Percentiles rank a stretch among this genome's conserved stretches.
Conservation (phyloP, 805 yeast species). For the Spathaspora girioi region DNA sequence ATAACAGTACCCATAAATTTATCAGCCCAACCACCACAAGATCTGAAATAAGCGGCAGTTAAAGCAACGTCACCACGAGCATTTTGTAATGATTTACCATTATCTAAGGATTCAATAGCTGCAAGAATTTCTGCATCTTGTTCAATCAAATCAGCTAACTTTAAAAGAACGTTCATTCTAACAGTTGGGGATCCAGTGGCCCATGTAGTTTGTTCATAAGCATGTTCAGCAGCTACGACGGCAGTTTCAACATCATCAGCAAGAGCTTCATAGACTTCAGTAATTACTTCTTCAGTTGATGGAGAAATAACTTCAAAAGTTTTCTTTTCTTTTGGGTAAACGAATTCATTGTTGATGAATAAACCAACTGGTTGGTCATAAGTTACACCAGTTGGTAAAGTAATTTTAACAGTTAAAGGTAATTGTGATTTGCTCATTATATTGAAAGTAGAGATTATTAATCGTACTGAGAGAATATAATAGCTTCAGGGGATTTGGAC, state of each 20-base stretch:
- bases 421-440: constrained; percentile 11
- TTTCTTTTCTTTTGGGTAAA: constrained; percentile 51
- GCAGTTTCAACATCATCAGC: constrained; percentile 81
- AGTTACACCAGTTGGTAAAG: constrained; percentile 67
- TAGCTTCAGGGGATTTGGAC: not conserved
- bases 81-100: constrained; percentile 76
- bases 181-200: constrained; percentile 62
- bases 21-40: constrained; percentile 91
- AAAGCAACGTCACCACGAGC: constrained; percentile 75
- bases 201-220: constrained; percentile 65
- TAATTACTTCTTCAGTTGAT: constrained; percentile 66
- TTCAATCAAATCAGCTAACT: constrained; percentile 77
- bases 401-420: constrained; percentile 43
- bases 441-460: not conserved
- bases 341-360: constrained; percentile 84
- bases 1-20: constrained; percentile 74
- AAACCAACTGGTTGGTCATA: constrained; percentile 84
- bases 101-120: constrained; percentile 79
- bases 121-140: constrained; percentile 69
- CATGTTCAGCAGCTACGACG: constrained; percentile 77
- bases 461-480: not conserved
- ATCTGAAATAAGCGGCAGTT: constrained; percentile 66
- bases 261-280: constrained; percentile 70
- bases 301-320: constrained; percentile 65
- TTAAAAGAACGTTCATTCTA: constrained; percentile 60